These are phyloP conservation scores for Solanum clarkiae DNA, from an alignment of 257 asterid genomes.

Conservation along the genomic window DNA sequence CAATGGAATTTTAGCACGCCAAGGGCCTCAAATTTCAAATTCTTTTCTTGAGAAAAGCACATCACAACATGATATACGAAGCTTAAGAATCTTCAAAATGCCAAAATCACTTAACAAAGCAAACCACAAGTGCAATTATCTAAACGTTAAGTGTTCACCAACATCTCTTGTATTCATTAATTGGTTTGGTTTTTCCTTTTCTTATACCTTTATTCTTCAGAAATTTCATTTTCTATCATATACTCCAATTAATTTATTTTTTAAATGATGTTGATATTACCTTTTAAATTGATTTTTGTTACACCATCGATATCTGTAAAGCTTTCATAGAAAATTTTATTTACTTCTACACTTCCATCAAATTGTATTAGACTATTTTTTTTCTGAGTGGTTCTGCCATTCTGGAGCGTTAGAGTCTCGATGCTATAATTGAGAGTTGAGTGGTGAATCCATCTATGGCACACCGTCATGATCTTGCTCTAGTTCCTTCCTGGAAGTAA, in stretches of 20 bases:
- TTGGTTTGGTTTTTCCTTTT: neutral
- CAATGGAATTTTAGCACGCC: constrained; percentile 6
- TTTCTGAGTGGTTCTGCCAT: neutral
- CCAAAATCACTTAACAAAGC: neutral
- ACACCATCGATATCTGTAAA: neutral
- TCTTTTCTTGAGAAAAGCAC: neutral
- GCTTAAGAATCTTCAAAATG: constrained; percentile 7
- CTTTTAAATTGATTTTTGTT: neutral
- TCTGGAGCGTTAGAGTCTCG: neutral
- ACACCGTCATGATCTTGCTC: constrained; percentile 19
- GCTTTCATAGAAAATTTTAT: neutral
- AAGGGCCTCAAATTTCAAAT: neutral
- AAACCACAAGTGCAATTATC: neutral
- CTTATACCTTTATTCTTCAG: neutral
- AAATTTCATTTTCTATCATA: neutral
- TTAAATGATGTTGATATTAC: neutral
- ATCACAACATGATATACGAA: neutral
- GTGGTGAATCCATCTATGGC: neutral
- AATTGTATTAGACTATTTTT: neutral
- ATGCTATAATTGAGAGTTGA: constrained; percentile 3
- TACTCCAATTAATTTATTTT: neutral
- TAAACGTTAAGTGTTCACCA: neutral
- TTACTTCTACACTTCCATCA: neutral
- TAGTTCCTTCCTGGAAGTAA: constrained; percentile 48
- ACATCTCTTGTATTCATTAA: neutral